A percentile compares a stretch with the other conserved stretches of the same genome.
These are phyloP conservation scores for Kokia cookei DNA, from an alignment of 441 rosid genomes.

Conservation along the genomic window DNA sequence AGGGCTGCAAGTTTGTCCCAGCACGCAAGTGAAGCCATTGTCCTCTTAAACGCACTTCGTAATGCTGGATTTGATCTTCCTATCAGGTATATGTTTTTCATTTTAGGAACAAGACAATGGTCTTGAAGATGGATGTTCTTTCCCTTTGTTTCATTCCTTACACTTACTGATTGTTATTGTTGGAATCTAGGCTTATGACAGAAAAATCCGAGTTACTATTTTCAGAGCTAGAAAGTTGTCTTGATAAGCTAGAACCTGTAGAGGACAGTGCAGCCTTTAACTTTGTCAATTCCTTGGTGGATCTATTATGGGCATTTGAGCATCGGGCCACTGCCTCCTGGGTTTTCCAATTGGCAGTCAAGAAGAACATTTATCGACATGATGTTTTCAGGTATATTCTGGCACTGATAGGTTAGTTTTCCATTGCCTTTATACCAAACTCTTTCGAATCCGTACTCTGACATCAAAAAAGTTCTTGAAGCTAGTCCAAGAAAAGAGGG, in stretches of 20 bases:
- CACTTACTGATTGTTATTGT: conserved; percentile 6
- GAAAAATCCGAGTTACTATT: conserved; percentile 53
- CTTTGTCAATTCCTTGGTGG: conserved; percentile 80
- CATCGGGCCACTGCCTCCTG: conserved; percentile 90
- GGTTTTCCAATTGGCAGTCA: conserved; percentile 81
- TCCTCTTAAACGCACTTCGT: conserved; percentile 59
- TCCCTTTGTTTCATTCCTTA: not conserved
- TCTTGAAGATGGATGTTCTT: not conserved
- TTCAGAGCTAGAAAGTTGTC: conserved; percentile 61
- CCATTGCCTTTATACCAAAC: not conserved
- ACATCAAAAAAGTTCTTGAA: not conserved
- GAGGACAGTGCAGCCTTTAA: conserved; percentile 90
- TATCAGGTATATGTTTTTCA: conserved; percentile 42
- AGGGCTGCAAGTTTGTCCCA: conserved; percentile 82
- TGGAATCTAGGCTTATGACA: conserved; percentile 57
- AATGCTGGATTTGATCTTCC: conserved; percentile 85
- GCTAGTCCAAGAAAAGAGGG: not conserved
- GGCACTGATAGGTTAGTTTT: conserved; percentile 29
- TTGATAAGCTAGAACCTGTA: conserved; percentile 56
- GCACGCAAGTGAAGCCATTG: conserved; percentile 47
- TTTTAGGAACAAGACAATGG: not conserved
- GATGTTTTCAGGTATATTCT: conserved; percentile 69
- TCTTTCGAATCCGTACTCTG: not conserved
- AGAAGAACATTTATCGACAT: conserved; percentile 62
- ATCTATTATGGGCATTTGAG: conserved; percentile 93